Evolutionary conservation across 306 rosid species (phyloP).

Genomic region (Trifolium pratense): DNA sequence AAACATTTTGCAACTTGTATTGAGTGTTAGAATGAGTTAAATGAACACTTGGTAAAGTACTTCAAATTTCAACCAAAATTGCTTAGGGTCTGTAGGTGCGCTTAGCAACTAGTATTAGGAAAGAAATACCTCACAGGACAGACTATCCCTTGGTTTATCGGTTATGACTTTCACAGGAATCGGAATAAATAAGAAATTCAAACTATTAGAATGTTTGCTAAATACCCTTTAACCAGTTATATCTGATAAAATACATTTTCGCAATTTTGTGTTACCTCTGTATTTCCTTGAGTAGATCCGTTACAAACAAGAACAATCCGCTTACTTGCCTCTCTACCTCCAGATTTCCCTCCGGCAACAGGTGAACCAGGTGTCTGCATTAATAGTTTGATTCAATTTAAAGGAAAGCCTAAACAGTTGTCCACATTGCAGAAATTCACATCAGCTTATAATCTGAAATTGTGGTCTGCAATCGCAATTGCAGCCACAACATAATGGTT

Average conservation of each 20-base stretch:
- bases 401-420: constrained; percentile 38
- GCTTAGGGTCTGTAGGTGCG: neutral
- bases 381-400: constrained; percentile 46
- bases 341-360: constrained; percentile 71
- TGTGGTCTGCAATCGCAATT: neutral
- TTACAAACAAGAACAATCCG: constrained; percentile 77
- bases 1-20: neutral
- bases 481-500: neutral
- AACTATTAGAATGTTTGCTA: neutral
- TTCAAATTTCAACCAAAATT: constrained; percentile 5
- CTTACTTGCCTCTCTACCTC: constrained; percentile 70
- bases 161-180: constrained; percentile 35
- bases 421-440: constrained; percentile 23
- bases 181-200: constrained; percentile 7
- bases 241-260: constrained; percentile 33
- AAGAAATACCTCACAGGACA: constrained; percentile 24
- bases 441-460: constrained; percentile 24
- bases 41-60: constrained; percentile 5
- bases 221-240: constrained; percentile 22
- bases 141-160: constrained; percentile 4
- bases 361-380: constrained; percentile 98
- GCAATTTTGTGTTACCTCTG: constrained; percentile 54
- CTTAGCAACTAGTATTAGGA: constrained; percentile 6
- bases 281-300: constrained; percentile 66
- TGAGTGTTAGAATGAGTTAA: constrained; percentile 24